Evolutionary conservation across 202 grass and related monocot genomes (phyloP).

Genomic region (Zoysia matrella): DNA sequence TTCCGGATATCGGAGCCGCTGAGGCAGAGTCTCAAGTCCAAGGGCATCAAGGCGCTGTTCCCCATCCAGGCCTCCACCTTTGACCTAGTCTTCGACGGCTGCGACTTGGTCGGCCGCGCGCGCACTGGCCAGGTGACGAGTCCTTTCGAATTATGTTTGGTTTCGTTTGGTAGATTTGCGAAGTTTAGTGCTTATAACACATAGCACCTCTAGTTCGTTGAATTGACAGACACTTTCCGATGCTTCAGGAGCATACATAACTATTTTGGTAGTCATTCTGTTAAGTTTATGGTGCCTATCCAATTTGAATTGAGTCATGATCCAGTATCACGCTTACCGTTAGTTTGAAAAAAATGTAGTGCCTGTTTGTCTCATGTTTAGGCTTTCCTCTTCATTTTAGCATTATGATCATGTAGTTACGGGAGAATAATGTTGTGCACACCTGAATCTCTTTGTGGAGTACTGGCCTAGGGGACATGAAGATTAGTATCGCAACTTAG

Average conservation of each 20-base stretch:
- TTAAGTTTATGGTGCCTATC: neutral
- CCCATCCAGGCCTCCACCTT: slow-evolving; percentile 99
- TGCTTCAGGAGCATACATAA: no score
- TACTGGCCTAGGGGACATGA: neutral
- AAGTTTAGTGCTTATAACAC: neutral
- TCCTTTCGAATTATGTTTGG: neutral
- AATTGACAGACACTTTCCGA: no score
- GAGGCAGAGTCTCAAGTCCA: slow-evolving; percentile 69
- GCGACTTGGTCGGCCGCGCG: slow-evolving; percentile 86
- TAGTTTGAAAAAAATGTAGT: neutral
- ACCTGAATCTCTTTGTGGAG: neutral
- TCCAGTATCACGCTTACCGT: neutral
- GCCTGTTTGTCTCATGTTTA: neutral
- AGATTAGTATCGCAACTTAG: neutral
- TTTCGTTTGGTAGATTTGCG: slow-evolving; percentile 14
- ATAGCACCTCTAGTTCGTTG: no score
- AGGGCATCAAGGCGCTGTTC: slow-evolving; percentile 84
- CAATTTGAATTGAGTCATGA: neutral
- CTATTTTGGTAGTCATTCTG: neutral
- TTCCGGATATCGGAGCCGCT: slow-evolving; percentile 83
- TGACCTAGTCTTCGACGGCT: slow-evolving; percentile 79
- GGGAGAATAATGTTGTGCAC: neutral
- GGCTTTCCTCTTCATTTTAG: neutral
- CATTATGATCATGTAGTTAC: neutral
- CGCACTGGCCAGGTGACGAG: slow-evolving; percentile 83